phyloP scores from a whole-genome alignment of 2,329 filamentous ascomycete species.

The Penicillium nordicum region DNA sequence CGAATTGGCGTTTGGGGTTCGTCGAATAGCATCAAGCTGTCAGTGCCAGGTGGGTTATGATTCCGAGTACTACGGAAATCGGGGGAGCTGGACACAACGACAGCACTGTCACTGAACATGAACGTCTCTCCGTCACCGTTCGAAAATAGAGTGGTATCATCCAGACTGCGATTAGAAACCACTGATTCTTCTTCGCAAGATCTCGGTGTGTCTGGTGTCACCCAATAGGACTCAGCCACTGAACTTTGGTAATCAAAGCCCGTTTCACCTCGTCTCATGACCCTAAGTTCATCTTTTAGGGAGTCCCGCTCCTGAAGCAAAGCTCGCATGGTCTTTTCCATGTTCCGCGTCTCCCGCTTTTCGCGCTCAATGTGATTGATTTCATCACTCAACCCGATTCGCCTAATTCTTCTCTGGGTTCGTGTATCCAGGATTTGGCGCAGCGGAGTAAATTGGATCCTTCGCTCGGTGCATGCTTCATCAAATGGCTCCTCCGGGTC shows the following conservation, averaged over 20 bases:
- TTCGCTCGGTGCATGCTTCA: conserved; percentile 23
- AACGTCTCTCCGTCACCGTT: conserved; percentile 26
- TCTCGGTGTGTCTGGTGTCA: conserved; percentile 18
- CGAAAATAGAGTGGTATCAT: conserved; percentile 1
- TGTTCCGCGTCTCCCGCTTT: conserved; percentile 30
- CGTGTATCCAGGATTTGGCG: conserved; percentile 44
- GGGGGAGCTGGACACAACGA: conserved; percentile 34
- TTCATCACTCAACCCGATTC: conserved; percentile 47
- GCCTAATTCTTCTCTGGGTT: conserved; percentile 43
- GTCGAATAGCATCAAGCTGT: conserved; percentile 19
- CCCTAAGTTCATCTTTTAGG: conserved; percentile 27
- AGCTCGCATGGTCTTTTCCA: conserved; percentile 25
- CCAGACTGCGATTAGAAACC: conserved; percentile 2
- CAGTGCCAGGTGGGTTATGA: conserved; percentile 10
- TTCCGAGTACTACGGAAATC: conserved; percentile 22
- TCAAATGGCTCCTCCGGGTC: conserved; percentile 22
- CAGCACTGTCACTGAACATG: conserved; percentile 29
- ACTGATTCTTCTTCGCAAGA: conserved; percentile 22
- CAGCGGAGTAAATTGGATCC: conserved; percentile 46
- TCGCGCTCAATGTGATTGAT: conserved; percentile 45
- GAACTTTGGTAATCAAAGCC: conserved; percentile 5
- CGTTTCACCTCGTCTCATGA: conserved; percentile 14
- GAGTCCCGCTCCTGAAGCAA: conserved; percentile 29
- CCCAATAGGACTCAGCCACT: conserved; percentile 18
- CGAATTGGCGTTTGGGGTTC: not conserved